Evolutionary conservation across 2,329 filamentous ascomycete species (phyloP).

Genomic region (Dryadomyces quercus-mongolicae): DNA sequence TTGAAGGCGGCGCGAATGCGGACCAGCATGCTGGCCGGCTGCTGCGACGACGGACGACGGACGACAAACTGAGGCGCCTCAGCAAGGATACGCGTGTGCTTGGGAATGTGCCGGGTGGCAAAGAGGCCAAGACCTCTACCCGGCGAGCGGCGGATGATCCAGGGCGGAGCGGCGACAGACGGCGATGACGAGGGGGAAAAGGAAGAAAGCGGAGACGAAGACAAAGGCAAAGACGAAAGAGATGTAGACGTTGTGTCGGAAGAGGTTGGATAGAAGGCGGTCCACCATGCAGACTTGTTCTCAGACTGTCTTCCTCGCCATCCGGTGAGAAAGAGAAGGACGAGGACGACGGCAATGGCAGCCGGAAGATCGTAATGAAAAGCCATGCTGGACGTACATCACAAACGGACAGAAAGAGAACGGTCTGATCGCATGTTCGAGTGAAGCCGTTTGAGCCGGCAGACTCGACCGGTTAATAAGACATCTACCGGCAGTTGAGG

Average conservation of each 20-base stretch:
- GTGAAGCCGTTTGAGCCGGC: background rate
- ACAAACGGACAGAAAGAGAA: too few species aligned
- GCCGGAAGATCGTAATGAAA: background rate
- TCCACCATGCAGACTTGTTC: background rate
- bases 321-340: background rate
- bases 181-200: background rate
- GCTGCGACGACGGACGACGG: conserved; percentile 12
- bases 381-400: background rate
- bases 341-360: background rate
- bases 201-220: background rate
- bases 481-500: background rate
- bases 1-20: conserved; percentile 15
- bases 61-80: conserved; percentile 24
- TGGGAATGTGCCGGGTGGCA: conserved; percentile 20
- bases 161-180: background rate
- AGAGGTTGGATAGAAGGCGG: background rate
- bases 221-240: background rate
- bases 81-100: conserved; percentile 25
- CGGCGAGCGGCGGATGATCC: conserved; percentile 7
- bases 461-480: too few species aligned
- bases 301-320: background rate
- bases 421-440: background rate
- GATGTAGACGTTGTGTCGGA: too few species aligned
- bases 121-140: conserved; percentile 29
- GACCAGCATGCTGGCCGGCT: conserved; percentile 19